These are phyloP conservation scores for Sanghuangporus baumii DNA, from an alignment of 1,284 basidiomycete genomes.

Conservation along the genomic window DNA sequence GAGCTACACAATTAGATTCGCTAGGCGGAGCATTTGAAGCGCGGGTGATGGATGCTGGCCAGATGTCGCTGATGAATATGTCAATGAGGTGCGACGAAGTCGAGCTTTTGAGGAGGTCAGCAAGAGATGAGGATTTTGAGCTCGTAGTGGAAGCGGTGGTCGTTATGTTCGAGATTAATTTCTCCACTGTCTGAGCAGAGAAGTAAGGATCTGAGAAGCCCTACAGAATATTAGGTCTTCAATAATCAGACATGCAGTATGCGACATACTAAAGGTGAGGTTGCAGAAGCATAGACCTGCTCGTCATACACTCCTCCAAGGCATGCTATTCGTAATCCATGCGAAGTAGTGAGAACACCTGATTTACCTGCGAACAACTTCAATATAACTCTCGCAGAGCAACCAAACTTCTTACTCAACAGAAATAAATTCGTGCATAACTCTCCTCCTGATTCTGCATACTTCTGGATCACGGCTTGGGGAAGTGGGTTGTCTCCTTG, in stretches of 20 bases:
- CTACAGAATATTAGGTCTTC: conserved; percentile 29
- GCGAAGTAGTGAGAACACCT: conserved; percentile 73
- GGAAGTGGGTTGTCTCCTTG: conserved; percentile 77
- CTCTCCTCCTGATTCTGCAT: conserved; percentile 70
- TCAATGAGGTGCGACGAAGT: conserved; percentile 68
- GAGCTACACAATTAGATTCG: conserved; percentile 41
- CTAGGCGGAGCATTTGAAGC: conserved; percentile 53
- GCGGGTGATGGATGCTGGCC: conserved; percentile 67
- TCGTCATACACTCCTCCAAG: conserved; percentile 74
- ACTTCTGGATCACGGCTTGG: conserved; percentile 62
- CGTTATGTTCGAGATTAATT: conserved; percentile 63
- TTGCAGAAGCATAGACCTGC: conserved; percentile 49
- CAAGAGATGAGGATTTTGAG: conserved; percentile 49
- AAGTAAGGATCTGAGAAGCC: conserved; percentile 71
- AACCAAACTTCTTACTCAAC: conserved; percentile 47
- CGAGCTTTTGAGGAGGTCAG: conserved; percentile 56
- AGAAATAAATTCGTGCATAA: conserved; percentile 79
- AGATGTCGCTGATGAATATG: conserved; percentile 76
- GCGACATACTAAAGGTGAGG: conserved; percentile 48
- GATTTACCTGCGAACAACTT: conserved; percentile 62
- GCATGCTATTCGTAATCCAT: conserved; percentile 82
- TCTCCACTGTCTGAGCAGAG: conserved; percentile 63
- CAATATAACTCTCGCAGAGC: neutral
- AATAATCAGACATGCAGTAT: conserved; percentile 22
- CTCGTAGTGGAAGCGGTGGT: conserved; percentile 39